These are phyloP conservation scores for Pseudogymnoascus sp. DNA, from an alignment of 2,329 filamentous ascomycete species.

Conservation along the genomic window DNA sequence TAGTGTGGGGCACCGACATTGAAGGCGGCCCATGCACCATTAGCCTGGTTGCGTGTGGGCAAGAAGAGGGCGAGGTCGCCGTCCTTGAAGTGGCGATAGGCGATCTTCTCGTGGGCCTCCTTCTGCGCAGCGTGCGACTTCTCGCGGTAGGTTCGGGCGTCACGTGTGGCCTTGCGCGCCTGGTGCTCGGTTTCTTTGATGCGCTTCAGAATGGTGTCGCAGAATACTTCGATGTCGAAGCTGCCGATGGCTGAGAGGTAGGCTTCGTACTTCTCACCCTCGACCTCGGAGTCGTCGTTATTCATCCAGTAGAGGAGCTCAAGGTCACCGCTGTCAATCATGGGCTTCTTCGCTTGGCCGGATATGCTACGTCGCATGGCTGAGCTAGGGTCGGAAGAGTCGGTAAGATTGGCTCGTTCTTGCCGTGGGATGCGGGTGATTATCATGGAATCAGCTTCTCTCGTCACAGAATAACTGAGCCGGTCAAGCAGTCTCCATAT, in stretches of 20 bases:
- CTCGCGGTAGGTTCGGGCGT: conserved; percentile 79
- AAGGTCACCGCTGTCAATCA: conserved; percentile 57
- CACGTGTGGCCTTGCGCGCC: conserved; percentile 86
- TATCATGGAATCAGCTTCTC: conserved; percentile 63
- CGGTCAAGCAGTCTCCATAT: conserved; percentile 78
- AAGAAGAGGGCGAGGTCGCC: conserved; percentile 91
- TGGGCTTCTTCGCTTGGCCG: conserved; percentile 44
- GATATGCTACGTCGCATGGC: conserved; percentile 45
- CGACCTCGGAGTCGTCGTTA: conserved; percentile 54
- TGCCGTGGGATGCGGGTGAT: conserved; percentile 64
- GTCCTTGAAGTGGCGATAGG: conserved; percentile 91
- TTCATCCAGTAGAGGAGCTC: conserved; percentile 78
- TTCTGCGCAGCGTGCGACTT: conserved; percentile 73
- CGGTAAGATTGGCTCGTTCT: conserved; percentile 52
- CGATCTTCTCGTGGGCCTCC: conserved; percentile 92
- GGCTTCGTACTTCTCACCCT: conserved; percentile 64
- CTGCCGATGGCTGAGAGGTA: conserved; percentile 67
- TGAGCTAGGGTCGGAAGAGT: conserved; percentile 49
- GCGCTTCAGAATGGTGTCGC: conserved; percentile 77
- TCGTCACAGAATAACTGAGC: conserved; percentile 73
- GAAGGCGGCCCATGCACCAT: conserved; percentile 95
- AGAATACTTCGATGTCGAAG: conserved; percentile 78
- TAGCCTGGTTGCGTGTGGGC: conserved; percentile 88
- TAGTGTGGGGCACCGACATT: conserved; percentile 96
- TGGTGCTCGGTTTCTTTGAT: conserved; percentile 91